Conservation (phyloP, 306 rosid species). For the Calophaca sinica region DNA sequence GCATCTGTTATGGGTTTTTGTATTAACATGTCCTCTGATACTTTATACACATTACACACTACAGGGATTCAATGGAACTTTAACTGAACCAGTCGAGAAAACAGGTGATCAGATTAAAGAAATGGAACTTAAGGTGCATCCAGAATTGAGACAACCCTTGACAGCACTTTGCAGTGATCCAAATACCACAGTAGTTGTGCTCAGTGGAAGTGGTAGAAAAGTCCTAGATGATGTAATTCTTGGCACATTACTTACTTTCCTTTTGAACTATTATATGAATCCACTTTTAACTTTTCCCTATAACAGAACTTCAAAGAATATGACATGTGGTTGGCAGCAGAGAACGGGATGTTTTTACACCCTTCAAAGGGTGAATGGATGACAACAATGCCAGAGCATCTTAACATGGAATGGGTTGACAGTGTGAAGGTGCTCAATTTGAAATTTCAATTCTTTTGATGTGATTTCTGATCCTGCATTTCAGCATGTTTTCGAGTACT, state of each 20-base stretch:
- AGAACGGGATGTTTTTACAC: constrained; percentile 93
- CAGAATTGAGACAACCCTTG: constrained; percentile 73
- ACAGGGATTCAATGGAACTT: constrained; percentile 90
- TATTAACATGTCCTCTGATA: constrained; percentile 25
- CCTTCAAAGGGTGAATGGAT: constrained; percentile 85
- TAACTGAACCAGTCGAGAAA: constrained; percentile 91
- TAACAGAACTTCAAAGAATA: constrained; percentile 82
- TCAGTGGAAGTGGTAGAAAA: constrained; percentile 84
- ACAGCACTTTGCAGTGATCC: constrained; percentile 72
- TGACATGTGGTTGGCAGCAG: constrained; percentile 97
- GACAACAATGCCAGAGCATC: constrained; percentile 98
- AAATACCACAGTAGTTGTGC: constrained; percentile 84
- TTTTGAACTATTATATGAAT: constrained; percentile 23
- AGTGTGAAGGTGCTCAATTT: constrained; percentile 74
- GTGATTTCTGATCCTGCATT: constrained; percentile 11
- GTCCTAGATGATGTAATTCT: constrained; percentile 75
- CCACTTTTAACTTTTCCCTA: constrained; percentile 42
- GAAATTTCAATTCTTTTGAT: constrained; percentile 38
- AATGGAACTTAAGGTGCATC: constrained; percentile 89
- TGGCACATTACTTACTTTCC: constrained; percentile 28
- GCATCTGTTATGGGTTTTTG: constrained; percentile 7
- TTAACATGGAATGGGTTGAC: constrained; percentile 95
- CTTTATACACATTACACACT: constrained; percentile 41
- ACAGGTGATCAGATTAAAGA: constrained; percentile 91
- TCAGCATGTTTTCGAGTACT: constrained; percentile 86